These are phyloP conservation scores for Fusarium sp. DNA, from an alignment of 2,329 filamentous ascomycete genomes.

Conservation along the genomic window DNA sequence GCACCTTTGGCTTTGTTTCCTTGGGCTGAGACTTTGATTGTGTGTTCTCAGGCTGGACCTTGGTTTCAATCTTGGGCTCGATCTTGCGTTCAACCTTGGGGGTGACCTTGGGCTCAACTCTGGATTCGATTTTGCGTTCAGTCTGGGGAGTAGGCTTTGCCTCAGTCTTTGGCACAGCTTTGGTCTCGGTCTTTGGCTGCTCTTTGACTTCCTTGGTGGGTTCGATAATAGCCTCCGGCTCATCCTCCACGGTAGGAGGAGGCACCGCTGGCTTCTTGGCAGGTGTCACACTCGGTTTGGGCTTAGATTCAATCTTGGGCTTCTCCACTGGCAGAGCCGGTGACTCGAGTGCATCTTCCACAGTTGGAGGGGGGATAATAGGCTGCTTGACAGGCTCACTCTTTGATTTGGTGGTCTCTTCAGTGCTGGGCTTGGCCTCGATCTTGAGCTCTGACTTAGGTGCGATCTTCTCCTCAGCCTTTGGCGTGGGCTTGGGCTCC, in stretches of 20 bases:
- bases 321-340: background rate
- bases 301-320: background rate
- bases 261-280: background rate
- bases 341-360: background rate
- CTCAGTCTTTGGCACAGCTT: background rate
- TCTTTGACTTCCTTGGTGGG: background rate
- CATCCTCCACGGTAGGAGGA: conserved; percentile 18
- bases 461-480: background rate
- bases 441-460: background rate
- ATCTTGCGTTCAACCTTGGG: background rate
- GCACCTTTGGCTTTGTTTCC: no score
- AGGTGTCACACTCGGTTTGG: background rate
- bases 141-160: background rate
- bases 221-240: background rate
- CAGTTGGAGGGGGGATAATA: background rate
- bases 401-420: background rate
- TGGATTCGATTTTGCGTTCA: background rate
- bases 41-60: background rate
- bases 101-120: background rate
- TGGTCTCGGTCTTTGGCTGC: background rate
- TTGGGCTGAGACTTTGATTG: background rate
- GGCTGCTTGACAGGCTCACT: background rate
- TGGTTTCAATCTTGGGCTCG: background rate
- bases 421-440: background rate
- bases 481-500: background rate